Conservation (phyloP, 2,329 filamentous ascomycete species). For the Fusarium circinatum region DNA sequence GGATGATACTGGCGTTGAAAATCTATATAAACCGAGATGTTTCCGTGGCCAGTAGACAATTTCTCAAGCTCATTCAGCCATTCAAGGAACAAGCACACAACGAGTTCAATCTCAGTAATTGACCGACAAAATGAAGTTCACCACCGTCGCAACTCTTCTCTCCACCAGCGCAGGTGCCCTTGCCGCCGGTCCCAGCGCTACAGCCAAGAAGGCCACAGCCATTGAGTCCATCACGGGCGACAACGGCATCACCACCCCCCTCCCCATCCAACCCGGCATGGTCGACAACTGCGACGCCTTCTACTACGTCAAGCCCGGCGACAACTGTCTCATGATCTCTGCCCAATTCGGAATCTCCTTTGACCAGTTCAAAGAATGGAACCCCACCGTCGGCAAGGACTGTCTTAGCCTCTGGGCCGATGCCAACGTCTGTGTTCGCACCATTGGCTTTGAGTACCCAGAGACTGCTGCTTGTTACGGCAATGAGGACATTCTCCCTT, state of each 20-base stretch:
- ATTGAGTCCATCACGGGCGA: not conserved
- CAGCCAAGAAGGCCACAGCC: not conserved
- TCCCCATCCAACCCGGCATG: conserved; percentile 20
- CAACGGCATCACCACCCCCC: conserved; percentile 15
- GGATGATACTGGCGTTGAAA: not conserved
- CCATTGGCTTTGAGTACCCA: conserved; percentile 5
- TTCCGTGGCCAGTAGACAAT: rapidly evolving
- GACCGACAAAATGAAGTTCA: not conserved
- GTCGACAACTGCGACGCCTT: conserved; percentile 11
- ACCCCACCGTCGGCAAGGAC: not conserved
- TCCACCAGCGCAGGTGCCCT: not conserved
- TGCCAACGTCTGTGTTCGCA: not conserved
- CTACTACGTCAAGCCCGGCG: not conserved
- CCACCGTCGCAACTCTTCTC: not conserved
- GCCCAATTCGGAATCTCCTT: not conserved
- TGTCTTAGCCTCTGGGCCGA: conserved; percentile 11
- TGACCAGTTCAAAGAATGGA: conserved; percentile 8
- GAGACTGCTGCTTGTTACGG: not conserved
- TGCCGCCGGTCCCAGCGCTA: not conserved
- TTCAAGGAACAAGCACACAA: rapidly evolving
- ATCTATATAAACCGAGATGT: not conserved
- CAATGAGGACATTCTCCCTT: not conserved
- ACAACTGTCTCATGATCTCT: not conserved
- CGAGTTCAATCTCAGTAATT: not conserved
- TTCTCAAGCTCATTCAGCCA: not conserved